Evolutionary conservation across 805 yeast species (phyloP).

Genomic region (Lachancea waltii): DNA sequence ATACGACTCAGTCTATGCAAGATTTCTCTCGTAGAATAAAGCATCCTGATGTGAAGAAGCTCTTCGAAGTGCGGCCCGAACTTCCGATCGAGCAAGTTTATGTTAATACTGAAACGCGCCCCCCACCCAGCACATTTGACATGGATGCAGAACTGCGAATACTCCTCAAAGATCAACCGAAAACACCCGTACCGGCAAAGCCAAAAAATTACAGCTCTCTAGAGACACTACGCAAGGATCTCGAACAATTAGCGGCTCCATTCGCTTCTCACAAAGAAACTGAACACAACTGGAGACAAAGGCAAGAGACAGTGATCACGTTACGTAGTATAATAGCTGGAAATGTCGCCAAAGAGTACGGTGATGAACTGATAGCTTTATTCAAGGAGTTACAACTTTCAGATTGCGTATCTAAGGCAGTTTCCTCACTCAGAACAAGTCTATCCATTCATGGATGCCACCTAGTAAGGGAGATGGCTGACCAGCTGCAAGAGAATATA

Average conservation of each 20-base stretch:
- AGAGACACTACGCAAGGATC: constrained; percentile 21
- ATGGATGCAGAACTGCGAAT: constrained; percentile 18
- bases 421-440: constrained; percentile 76
- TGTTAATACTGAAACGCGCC: neutral
- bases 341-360: constrained; percentile 36
- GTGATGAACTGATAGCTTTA: constrained; percentile 33
- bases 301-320: constrained; percentile 57
- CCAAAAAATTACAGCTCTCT: constrained; percentile 1
- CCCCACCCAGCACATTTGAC: constrained; percentile 14
- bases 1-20: constrained; percentile 9
- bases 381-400: constrained; percentile 37
- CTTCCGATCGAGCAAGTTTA: constrained; percentile 3
- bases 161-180: constrained; percentile 10
- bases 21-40: constrained; percentile 9
- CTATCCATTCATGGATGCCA: constrained; percentile 71
- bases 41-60: neutral
- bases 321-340: constrained; percentile 60
- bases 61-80: constrained; percentile 1
- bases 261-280: constrained; percentile 71
- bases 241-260: constrained; percentile 27
- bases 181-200: neutral
- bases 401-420: constrained; percentile 60
- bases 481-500: constrained; percentile 20
- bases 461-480: constrained; percentile 56
- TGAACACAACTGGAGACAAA: constrained; percentile 73